A percentile compares a stretch with the other conserved stretches of the same genome.
Conservation (phyloP, 2,329 filamentous ascomycete genomes). For the Aspergillus eucalypticola region DNA sequence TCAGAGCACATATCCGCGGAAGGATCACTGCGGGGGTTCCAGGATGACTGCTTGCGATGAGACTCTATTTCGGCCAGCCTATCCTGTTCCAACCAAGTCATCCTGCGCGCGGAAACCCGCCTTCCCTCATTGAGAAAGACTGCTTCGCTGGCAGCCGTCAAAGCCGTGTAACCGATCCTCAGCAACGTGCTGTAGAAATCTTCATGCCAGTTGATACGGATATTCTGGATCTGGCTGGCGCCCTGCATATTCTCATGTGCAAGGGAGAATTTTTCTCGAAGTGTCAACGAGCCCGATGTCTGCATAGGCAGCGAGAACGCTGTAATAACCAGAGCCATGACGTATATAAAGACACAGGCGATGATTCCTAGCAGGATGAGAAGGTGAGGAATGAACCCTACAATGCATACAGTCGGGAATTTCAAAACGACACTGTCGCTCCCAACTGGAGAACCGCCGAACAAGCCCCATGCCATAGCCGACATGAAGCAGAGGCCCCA, state of each 20-base stretch:
- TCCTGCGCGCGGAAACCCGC: conserved; percentile 68
- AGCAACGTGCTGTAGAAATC: conserved; percentile 94
- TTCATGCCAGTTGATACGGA: conserved; percentile 81
- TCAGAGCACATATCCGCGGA: conserved; percentile 30
- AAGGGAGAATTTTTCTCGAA: conserved; percentile 62
- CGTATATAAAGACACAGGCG: conserved; percentile 75
- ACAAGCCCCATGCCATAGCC: conserved; percentile 75
- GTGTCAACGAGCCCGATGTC: conserved; percentile 45
- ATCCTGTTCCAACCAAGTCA: conserved; percentile 92
- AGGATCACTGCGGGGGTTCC: conserved; percentile 19
- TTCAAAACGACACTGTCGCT: conserved; percentile 66
- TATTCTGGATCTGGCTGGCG: conserved; percentile 77
- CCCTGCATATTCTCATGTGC: conserved; percentile 92
- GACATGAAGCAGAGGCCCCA: conserved; percentile 91
- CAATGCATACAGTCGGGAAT: conserved; percentile 91
- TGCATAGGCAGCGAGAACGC: conserved; percentile 64
- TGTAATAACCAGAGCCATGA: conserved; percentile 72
- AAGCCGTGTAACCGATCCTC: conserved; percentile 79
- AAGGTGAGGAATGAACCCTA: conserved; percentile 94
- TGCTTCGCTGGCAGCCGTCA: conserved; percentile 92
- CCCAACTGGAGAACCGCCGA: conserved; percentile 48
- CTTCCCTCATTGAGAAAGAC: conserved; percentile 92
- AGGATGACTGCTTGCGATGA: conserved; percentile 31
- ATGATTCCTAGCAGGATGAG: conserved; percentile 77
- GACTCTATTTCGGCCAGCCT: conserved; percentile 73